Evolutionary conservation across 1,284 basidiomycete species (phyloP), one percentile per base, ranked within the genome.

Genomic region (Exsudoporus floridanus): DNA sequence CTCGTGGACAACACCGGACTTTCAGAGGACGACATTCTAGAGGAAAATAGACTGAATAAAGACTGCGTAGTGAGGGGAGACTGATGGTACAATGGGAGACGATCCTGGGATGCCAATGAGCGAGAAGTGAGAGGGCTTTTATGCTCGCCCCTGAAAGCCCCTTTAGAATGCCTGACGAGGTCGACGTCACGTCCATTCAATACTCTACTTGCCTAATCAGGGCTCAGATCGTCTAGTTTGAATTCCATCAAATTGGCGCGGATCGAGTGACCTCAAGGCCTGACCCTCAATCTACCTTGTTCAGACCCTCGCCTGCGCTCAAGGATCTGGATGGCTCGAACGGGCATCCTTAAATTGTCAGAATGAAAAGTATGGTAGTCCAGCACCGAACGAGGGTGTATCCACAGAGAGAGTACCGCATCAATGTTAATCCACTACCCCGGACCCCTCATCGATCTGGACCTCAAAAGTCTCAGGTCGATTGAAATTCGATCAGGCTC

Each of bases 211-310:
- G 41, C 58, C 50, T 47, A 23, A 53, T 59, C 33, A 30, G 23
- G 37, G 14, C 36, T 8, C 19, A 33, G 3, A 13, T 36, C n/a
- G 18, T 18, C 14, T 21, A 16, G 30, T 46, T 46, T 52, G 43
- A 46, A 54, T 38, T 36, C 37, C 13, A 16, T 28, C 16, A 30
- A 54, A 25, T 46, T 50, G 36, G 14, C 19, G 4, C 5, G 0
- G 60, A 61, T 65, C 63, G 56, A 49, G 63, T 57, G 59, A 36
- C 49, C 34, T 40, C 37, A n/a, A n/a, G n/a, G n/a, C n/a, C n/a
- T n/a, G n/a, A 56, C 52, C 35, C 58, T 53, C 31, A 5, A 49
- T 33, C 4, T 8, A 25, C 18, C 30, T 13, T 21, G 35, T 25
- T 45, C 28, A 27, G 18, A 18, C 46, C 18, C 37, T 34, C 38